Conservation (phyloP, 176 grass and related monocot genomes). For the Oryza glaberrima region DNA sequence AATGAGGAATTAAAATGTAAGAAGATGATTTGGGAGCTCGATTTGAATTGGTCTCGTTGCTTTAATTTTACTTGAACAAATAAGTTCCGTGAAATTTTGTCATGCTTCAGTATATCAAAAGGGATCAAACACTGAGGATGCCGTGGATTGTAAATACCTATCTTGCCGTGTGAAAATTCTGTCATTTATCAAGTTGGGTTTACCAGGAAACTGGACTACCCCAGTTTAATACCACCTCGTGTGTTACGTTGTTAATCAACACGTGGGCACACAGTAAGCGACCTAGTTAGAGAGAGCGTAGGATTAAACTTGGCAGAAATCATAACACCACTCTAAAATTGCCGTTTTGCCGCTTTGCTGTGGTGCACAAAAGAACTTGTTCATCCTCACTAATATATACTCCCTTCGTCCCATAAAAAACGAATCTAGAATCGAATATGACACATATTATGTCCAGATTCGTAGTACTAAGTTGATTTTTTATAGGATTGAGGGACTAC, state of each 20-base stretch:
- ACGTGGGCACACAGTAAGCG: not conserved
- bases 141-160: not conserved
- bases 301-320: no score
- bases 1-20: not conserved
- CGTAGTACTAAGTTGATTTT: no score
- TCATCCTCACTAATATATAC: no score
- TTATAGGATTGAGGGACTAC: no score
- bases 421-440: no score
- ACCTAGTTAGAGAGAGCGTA: not conserved
- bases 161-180: conserved; percentile 37
- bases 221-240: not conserved
- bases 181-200: not conserved
- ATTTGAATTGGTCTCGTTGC: not conserved
- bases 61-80: not conserved
- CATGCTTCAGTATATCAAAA: not conserved
- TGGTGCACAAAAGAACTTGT: no score
- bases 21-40: not conserved
- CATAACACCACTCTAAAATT: no score
- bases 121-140: not conserved
- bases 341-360: no score
- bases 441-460: no score
- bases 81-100: not conserved
- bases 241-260: not conserved
- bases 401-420: no score
- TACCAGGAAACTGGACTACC: not conserved